A percentile compares a stretch with the other conserved stretches of the same genome.
Conservation (phyloP, 495 filamentous ascomycete genomes). For the Aspergillus sparsus region DNA sequence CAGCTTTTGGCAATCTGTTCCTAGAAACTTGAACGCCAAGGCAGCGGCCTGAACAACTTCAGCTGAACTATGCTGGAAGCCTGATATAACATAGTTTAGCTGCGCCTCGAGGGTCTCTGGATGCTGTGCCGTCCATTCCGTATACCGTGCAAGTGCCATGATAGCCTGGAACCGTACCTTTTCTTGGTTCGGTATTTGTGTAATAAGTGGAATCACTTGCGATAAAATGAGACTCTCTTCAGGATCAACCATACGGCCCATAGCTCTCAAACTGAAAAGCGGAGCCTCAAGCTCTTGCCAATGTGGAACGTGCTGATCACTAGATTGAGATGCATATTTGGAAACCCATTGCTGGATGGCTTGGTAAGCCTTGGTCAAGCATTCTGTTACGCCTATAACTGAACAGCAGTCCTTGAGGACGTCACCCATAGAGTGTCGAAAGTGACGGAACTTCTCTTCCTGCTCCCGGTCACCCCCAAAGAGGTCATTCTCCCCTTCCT, state of each 20-base stretch:
- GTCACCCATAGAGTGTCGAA: slow-evolving; percentile 95
- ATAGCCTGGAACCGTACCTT: slow-evolving; percentile 96
- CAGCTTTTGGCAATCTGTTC: slow-evolving; percentile 85
- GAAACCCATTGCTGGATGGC: slow-evolving; percentile 85
- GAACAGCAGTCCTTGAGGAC: slow-evolving; percentile 97
- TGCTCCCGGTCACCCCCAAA: slow-evolving; percentile 95
- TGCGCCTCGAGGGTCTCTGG: slow-evolving; percentile 89
- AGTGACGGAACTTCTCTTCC: slow-evolving; percentile 96
- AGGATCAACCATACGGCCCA: slow-evolving; percentile 94
- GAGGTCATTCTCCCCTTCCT: slow-evolving; percentile 75
- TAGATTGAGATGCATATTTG: slow-evolving; percentile 74
- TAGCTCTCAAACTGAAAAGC: slow-evolving; percentile 90
- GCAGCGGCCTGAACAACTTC: slow-evolving; percentile 91
- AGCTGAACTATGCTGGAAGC: slow-evolving; percentile 79
- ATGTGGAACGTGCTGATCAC: slow-evolving; percentile 73
- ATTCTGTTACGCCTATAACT: slow-evolving; percentile 89
- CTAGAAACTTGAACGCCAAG: slow-evolving; percentile 94
- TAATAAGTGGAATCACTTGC: slow-evolving; percentile 86
- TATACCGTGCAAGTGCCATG: slow-evolving; percentile 95
- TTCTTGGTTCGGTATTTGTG: slow-evolving; percentile 93
- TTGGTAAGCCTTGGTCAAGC: slow-evolving; percentile 80
- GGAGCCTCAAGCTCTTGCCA: slow-evolving; percentile 97
- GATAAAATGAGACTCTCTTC: slow-evolving; percentile 84
- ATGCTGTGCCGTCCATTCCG: slow-evolving; percentile 94
- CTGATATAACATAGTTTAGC: slow-evolving; percentile 89